phyloP scores from a whole-genome alignment of 2,329 filamentous ascomycete genomes.

The Fusarium musae region DNA sequence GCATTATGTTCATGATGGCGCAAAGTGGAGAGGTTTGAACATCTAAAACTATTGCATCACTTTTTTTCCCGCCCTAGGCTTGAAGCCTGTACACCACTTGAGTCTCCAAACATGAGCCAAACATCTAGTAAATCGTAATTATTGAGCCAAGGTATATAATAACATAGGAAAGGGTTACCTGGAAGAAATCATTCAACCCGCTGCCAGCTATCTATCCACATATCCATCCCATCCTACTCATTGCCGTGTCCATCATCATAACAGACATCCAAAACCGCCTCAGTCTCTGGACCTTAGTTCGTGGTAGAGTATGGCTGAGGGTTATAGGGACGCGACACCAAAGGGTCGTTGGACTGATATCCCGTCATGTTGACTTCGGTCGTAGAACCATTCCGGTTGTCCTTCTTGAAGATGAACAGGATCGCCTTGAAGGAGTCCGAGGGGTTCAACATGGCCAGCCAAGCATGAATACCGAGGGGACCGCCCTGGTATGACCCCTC shows the following conservation, averaged over 20 bases:
- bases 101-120: no score
- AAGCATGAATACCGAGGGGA: constrained; percentile 24
- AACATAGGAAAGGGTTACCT: background rate
- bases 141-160: background rate
- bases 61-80: background rate
- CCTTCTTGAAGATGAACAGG: constrained; percentile 14
- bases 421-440: constrained; percentile 27
- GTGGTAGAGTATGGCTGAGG: background rate
- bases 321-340: constrained; percentile 8
- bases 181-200: background rate
- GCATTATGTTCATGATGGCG: fast-evolving
- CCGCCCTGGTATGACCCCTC: constrained; percentile 27
- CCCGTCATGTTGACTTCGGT: constrained; percentile 10
- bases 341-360: constrained; percentile 3
- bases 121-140: no score
- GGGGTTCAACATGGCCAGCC: constrained; percentile 34
- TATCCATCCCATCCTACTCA: background rate
- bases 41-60: background rate
- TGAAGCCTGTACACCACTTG: background rate
- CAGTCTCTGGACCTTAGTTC: background rate
- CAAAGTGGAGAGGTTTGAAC: background rate
- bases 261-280: background rate
- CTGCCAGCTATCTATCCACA: background rate
- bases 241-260: background rate
- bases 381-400: background rate